These are phyloP conservation scores for Geotrichum ghanense DNA, from an alignment of 805 yeast genomes.

Conservation along the genomic window DNA sequence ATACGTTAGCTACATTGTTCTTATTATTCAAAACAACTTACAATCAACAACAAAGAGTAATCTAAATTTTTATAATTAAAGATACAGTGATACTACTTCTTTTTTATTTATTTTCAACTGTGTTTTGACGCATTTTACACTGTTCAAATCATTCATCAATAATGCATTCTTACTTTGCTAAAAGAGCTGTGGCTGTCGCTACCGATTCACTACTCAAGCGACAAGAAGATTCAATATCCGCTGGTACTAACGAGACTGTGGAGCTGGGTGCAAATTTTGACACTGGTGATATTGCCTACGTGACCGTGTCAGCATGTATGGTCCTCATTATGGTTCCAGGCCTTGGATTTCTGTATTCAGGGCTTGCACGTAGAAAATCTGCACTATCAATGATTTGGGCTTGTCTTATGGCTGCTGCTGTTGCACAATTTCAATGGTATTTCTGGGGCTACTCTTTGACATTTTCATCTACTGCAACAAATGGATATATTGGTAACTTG, in stretches of 20 bases:
- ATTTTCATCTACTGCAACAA: constrained; percentile 66
- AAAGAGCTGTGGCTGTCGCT: neutral
- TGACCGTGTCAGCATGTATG: constrained; percentile 30
- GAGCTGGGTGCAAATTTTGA: constrained; percentile 19
- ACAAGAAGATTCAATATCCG: neutral
- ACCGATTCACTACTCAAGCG: neutral
- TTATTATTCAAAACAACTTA: no score
- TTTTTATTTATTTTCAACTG: no score
- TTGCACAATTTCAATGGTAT: constrained; percentile 85
- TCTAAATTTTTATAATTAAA: no score
- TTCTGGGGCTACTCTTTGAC: constrained; percentile 98
- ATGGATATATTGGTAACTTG: constrained; percentile 80
- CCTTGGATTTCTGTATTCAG: constrained; percentile 83
- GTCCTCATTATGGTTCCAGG: constrained; percentile 94
- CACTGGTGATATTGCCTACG: constrained; percentile 29
- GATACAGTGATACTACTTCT: no score
- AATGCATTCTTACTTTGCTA: neutral
- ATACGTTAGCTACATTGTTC: no score
- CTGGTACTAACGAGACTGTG: constrained; percentile 5
- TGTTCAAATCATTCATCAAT: neutral
- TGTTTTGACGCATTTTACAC: no score
- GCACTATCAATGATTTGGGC: constrained; percentile 81
- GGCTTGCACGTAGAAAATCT: constrained; percentile 81
- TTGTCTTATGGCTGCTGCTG: constrained; percentile 57
- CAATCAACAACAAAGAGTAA: no score